These are phyloP conservation scores for Leptodontidium sp. DNA, from an alignment of 2,329 filamentous ascomycete species.

Conservation along the genomic window DNA sequence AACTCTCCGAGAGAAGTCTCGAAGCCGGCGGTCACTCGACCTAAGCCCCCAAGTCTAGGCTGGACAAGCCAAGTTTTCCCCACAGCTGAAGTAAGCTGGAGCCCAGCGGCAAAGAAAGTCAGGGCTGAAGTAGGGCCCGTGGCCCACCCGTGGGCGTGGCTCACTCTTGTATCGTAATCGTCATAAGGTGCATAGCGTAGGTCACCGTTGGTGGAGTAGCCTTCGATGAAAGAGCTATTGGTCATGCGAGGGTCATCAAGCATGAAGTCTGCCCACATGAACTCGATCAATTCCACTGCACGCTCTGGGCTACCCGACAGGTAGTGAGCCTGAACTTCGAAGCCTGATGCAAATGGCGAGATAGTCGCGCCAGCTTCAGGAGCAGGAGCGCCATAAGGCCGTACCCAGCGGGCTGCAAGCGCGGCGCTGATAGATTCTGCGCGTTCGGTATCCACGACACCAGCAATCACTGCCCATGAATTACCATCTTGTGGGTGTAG, in stretches of 20 bases:
- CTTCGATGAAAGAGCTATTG: constrained; percentile 50
- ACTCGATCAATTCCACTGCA: constrained; percentile 62
- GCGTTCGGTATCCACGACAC: constrained; percentile 43
- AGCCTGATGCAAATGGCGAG: constrained; percentile 55
- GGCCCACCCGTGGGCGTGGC: constrained; percentile 49
- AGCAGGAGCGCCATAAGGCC: constrained; percentile 56
- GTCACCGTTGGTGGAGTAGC: constrained; percentile 47
- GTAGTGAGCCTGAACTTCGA: constrained; percentile 56
- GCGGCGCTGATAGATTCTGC: constrained; percentile 49
- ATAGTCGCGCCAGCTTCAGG: constrained; percentile 56
- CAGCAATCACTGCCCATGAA: constrained; percentile 55
- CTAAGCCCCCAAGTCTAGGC: constrained; percentile 49
- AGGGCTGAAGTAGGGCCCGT: constrained; percentile 2
- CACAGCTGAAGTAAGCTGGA: constrained; percentile 38
- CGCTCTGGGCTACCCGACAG: constrained; percentile 53
- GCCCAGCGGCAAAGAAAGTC: constrained; percentile 42
- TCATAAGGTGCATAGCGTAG: constrained; percentile 49
- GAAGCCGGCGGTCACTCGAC: constrained; percentile 50
- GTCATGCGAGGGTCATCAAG: constrained; percentile 52
- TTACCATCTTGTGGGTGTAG: constrained; percentile 68
- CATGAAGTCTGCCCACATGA: constrained; percentile 65
- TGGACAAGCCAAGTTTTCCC: constrained; percentile 45
- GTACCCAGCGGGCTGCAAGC: constrained; percentile 34
- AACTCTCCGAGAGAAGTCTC: constrained; percentile 49
- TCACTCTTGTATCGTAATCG: constrained; percentile 45